A percentile compares a stretch with the other conserved stretches of the same genome.
phyloP scores from a whole-genome alignment of 371 early-diverging fungal genomes.

The Mortierella sp. region DNA sequence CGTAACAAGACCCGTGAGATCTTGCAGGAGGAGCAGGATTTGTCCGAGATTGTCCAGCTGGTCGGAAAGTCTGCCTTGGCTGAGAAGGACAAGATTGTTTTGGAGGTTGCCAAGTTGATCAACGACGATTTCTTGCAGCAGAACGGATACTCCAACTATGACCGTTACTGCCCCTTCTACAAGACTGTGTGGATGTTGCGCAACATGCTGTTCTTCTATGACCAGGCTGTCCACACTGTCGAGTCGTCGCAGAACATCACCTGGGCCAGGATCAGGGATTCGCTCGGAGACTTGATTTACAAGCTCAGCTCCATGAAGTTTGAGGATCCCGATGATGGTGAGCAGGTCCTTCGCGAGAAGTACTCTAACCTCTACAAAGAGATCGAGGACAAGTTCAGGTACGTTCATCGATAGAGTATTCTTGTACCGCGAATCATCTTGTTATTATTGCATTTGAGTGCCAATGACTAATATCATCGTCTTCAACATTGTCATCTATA shows the following conservation, averaged over 20 bases:
- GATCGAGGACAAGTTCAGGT: conserved; percentile 96
- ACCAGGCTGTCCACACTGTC: conserved; percentile 93
- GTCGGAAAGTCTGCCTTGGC: conserved; percentile 99
- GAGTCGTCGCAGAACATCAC: conserved; percentile 93
- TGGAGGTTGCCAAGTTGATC: conserved; percentile 98
- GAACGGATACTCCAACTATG: conserved; percentile 99
- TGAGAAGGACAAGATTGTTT: conserved; percentile 99
- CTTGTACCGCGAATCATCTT: too few species aligned
- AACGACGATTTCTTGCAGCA: conserved; percentile 99
- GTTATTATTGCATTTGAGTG: not conserved
- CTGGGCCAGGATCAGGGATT: conserved; percentile 97
- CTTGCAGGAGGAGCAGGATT: conserved; percentile 98
- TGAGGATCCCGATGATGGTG: conserved; percentile 98
- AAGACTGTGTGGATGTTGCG: conserved; percentile 98
- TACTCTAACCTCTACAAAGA: conserved; percentile 93
- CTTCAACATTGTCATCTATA: not conserved
- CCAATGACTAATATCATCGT: not conserved
- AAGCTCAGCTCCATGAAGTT: conserved; percentile 99
- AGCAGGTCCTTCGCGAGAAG: conserved; percentile 84
- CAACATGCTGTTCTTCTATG: conserved; percentile 98
- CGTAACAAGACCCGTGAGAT: conserved; percentile 98
- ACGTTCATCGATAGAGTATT: not conserved
- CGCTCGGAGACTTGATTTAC: conserved; percentile 95
- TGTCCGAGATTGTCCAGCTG: conserved; percentile 99
- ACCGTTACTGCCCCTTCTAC: conserved; percentile 99